Percentiles rank a stretch among this genome's conserved stretches.
Conservation (phyloP, 1,284 basidiomycete species). For the Abortiporus biennis region DNA sequence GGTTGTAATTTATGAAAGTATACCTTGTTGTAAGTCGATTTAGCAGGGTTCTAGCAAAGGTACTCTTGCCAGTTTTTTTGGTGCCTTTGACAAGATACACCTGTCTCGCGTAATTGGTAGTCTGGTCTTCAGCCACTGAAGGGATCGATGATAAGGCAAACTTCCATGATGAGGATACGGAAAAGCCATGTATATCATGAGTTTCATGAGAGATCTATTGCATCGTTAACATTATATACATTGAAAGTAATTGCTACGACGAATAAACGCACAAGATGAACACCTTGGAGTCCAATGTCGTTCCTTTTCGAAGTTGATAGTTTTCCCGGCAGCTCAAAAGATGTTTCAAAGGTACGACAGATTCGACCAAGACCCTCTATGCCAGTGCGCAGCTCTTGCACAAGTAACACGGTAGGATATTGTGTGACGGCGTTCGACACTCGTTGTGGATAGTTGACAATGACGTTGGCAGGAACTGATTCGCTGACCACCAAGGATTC, state of each 20-base stretch:
- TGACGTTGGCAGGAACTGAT: neutral
- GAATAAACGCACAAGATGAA: conserved; percentile 46
- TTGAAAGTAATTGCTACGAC: neutral
- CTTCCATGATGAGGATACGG: conserved; percentile 55
- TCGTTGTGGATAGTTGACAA: conserved; percentile 7
- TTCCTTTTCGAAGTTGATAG: too few species aligned
- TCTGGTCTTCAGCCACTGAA: neutral
- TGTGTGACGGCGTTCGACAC: conserved; percentile 8
- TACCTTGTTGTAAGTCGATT: conserved; percentile 63
- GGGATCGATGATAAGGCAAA: conserved; percentile 22
- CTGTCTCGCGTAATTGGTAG: conserved; percentile 7
- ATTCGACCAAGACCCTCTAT: conserved; percentile 60
- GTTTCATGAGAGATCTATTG: conserved; percentile 28
- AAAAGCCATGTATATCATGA: conserved; percentile 40
- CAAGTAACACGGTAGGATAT: conserved; percentile 36
- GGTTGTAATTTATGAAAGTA: neutral
- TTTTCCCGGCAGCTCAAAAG: conserved; percentile 45
- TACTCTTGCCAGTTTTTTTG: conserved; percentile 88
- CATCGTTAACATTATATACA: conserved; percentile 7
- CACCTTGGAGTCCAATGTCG: conserved; percentile 40
- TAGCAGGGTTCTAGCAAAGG: conserved; percentile 71
- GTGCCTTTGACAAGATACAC: conserved; percentile 73
- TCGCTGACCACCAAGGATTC: conserved; percentile 20
- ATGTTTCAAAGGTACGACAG: conserved; percentile 52
- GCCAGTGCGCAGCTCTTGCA: conserved; percentile 49